phyloP scores from a whole-genome alignment of 306 rosid species.

The Glycine tomentella region DNA sequence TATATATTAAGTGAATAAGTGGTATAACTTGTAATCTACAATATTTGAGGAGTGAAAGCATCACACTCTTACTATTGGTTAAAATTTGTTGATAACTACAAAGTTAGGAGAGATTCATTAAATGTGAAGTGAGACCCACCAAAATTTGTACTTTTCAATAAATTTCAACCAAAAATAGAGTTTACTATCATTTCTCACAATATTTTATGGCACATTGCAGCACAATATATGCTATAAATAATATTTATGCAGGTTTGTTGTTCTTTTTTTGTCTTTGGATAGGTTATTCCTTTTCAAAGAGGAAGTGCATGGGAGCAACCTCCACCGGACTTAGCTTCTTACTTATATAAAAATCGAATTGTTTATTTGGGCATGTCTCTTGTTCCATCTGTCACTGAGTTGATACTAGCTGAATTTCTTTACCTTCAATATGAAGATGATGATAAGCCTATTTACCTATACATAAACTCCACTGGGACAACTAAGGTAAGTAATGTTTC shows the following conservation, averaged over 20 bases:
- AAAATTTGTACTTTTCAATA: too few species aligned
- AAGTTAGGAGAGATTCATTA: too few species aligned
- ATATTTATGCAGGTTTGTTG: conserved; percentile 35
- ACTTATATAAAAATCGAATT: conserved; percentile 87
- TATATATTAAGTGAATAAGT: conserved; percentile 7
- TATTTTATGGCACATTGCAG: conserved; percentile 29
- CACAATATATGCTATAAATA: conserved; percentile 11
- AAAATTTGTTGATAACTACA: too few species aligned
- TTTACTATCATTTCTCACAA: neutral
- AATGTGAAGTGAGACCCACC: too few species aligned
- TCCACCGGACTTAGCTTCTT: conserved; percentile 95
- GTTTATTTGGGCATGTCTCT: conserved; percentile 96
- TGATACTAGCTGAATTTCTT: conserved; percentile 90
- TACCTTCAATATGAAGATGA: conserved; percentile 91
- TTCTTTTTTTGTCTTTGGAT: conserved; percentile 38
- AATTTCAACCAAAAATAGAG: too few species aligned
- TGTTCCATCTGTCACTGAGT: conserved; percentile 92
- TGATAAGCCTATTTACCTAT: conserved; percentile 82
- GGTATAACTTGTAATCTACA: neutral
- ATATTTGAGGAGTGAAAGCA: too few species aligned
- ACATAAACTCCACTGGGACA: conserved; percentile 95
- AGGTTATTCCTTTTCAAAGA: conserved; percentile 91
- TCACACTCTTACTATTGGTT: too few species aligned
- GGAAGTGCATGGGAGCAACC: conserved; percentile 98
- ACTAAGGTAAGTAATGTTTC: conserved; percentile 67